These are phyloP conservation scores for Phallus indusiatus DNA, from an alignment of 768 basidiomycete species.

Conservation along the genomic window DNA sequence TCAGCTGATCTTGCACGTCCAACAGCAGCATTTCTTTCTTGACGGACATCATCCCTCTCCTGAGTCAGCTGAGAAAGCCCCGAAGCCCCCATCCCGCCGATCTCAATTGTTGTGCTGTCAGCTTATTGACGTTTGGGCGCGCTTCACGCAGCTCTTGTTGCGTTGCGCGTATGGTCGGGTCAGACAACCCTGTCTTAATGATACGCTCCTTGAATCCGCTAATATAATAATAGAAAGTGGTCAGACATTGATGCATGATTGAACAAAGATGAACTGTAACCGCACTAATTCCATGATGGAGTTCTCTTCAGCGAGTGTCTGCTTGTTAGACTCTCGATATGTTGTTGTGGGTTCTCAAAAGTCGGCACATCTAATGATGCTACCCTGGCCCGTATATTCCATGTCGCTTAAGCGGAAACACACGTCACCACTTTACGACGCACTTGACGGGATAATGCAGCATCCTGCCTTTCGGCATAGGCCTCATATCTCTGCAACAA, in stretches of 20 bases:
- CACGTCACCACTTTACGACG: not conserved
- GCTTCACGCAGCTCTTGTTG: slow-evolving; percentile 70
- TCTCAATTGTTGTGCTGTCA: slow-evolving; percentile 61
- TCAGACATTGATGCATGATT: too few relatives aligned
- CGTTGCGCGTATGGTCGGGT: slow-evolving; percentile 66
- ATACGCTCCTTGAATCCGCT: slow-evolving; percentile 62
- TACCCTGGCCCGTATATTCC: not conserved
- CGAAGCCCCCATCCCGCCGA: slow-evolving; percentile 62
- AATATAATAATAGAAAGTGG: too few relatives aligned
- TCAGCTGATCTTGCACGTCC: too few relatives aligned
- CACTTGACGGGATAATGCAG: slow-evolving; percentile 5
- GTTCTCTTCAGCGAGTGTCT: too few relatives aligned
- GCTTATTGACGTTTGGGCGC: slow-evolving; percentile 50
- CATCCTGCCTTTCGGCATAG: slow-evolving; percentile 67
- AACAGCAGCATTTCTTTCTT: slow-evolving; percentile 52
- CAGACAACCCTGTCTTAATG: slow-evolving; percentile 72
- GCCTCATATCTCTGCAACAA: slow-evolving; percentile 80
- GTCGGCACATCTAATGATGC: not conserved
- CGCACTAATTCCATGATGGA: too few relatives aligned
- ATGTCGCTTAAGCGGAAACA: not conserved
- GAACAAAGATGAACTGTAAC: too few relatives aligned
- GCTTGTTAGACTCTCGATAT: slow-evolving; percentile 23
- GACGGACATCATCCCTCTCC: slow-evolving; percentile 64
- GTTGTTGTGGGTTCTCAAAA: slow-evolving; percentile 7
- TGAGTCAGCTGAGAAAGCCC: slow-evolving; percentile 53